Evolutionary conservation across 2,329 filamentous ascomycete genomes (phyloP), one percentile per base, ranked within the genome.

Genomic region (Metarhizium robertsii): DNA sequence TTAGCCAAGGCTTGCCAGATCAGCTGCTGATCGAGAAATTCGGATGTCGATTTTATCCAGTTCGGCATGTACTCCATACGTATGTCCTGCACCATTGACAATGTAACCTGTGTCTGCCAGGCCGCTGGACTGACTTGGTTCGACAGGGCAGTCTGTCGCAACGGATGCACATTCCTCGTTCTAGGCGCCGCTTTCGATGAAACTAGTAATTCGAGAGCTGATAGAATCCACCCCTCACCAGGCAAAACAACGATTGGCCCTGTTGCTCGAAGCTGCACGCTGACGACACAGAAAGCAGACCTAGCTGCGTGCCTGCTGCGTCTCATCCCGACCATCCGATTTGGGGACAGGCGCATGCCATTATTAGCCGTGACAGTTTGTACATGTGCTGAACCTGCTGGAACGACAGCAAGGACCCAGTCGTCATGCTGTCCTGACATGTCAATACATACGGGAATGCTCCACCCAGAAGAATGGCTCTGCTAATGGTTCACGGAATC

Each of bases 251-350:
- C 46, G 20, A 49, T 45, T 50, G 34, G 42, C 34, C 29, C 32
- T 46, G 11, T 34, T 32, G 13, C 7, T 18, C n/a, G 36, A n/a
- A 53, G 58, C 62, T 64, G 62, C 62, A 59, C 55, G 60, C 60
- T 63, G 61, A 63, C 61, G 61, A 62, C 61, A 63, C 59, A 48
- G 52, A 53, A 55, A 38, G 57, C 58, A 53, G 52, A 25, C 43
- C 20, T 40, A 32, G 32, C n/a, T 36, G 29, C n/a, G 20, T 14
- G 20, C 20, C 20, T 34, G n/a, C 40, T 48, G 50, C 53, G 50
- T 54, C 59, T 57, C 53, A 52, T 58, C 54, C 58, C 58, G 58
- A 61, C 59, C 55, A 57, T 55, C 58, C 53, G 59, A 61, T 55
- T 38, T 34, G 49, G 56, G 30, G 55, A 34, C 45, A 42, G 30